Evolutionary conservation across 495 filamentous ascomycete species (phyloP).

Genomic region (Penicillium coffeae): DNA sequence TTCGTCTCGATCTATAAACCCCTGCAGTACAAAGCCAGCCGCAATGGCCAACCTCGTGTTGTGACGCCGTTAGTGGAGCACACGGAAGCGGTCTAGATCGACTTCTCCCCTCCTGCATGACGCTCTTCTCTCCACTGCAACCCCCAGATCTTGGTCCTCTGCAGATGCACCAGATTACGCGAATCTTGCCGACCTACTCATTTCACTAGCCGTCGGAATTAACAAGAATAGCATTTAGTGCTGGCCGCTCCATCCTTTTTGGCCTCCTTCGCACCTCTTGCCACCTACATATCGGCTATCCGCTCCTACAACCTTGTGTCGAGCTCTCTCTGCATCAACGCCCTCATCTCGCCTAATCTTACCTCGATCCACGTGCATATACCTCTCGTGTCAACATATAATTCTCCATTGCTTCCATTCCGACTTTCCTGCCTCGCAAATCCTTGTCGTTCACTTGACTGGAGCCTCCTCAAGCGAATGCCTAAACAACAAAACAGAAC

Average conservation of each 20-base stretch:
- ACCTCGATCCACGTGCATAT: too few species aligned
- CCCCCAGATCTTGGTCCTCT: constrained; percentile 3
- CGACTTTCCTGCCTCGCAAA: neutral
- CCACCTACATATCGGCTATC: neutral
- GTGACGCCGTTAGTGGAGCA: constrained; percentile 21
- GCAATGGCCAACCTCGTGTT: neutral
- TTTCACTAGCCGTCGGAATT: too few species aligned
- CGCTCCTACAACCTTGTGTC: neutral
- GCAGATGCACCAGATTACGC: too few species aligned
- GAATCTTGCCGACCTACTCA: too few species aligned
- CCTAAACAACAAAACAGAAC: constrained; percentile 13
- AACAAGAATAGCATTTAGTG: too few species aligned
- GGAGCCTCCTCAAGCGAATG: constrained; percentile 8
- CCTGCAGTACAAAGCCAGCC: too few species aligned
- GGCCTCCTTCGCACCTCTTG: neutral
- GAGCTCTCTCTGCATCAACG: neutral
- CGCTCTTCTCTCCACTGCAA: constrained; percentile 7
- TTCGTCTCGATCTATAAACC: too few species aligned
- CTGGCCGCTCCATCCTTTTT: too few species aligned
- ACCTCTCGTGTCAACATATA: too few species aligned
- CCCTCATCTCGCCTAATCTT: neutral
- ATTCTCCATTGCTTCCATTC: too few species aligned
- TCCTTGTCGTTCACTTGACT: neutral
- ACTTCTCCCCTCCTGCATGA: constrained; percentile 18
- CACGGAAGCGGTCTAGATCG: constrained; percentile 22